Conservation (phyloP, 371 early-diverging fungal species). For the Quaeritorhiza haematococci region DNA sequence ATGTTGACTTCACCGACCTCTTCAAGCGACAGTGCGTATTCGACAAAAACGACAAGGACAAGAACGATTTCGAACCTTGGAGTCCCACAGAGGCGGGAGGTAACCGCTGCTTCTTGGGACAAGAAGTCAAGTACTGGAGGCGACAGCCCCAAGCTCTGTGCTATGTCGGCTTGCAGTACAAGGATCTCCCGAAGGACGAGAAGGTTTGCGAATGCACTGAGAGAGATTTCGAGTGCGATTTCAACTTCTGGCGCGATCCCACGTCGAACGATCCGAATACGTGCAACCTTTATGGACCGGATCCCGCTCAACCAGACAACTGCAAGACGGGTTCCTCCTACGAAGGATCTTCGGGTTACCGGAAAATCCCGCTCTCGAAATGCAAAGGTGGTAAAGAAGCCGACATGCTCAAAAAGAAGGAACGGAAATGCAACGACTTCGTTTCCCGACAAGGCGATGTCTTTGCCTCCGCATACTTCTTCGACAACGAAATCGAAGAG, state of each 20-base stretch:
- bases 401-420: constrained; percentile 55
- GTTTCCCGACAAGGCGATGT: constrained; percentile 10
- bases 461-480: constrained; percentile 17
- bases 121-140: constrained; percentile 64
- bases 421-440: constrained; percentile 48
- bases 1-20: constrained; percentile 66
- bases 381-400: constrained; percentile 44
- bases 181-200: constrained; percentile 46
- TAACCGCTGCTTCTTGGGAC: constrained; percentile 81
- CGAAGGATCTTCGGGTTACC: constrained; percentile 79
- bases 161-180: constrained; percentile 64
- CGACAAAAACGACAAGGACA: constrained; percentile 42
- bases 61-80: constrained; percentile 79
- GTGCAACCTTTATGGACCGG: constrained; percentile 26
- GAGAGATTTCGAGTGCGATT: constrained; percentile 82
- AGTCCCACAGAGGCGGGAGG: constrained; percentile 54
- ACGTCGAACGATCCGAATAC: neutral
- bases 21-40: constrained; percentile 68
- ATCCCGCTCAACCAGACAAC: constrained; percentile 31
- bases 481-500: constrained; percentile 47
- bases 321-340: constrained; percentile 57
- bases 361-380: constrained; percentile 60
- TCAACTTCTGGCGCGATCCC: neutral
- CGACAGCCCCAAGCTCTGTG: constrained; percentile 74
- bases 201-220: constrained; percentile 72